Conservation (phyloP, 192 early-diverging fungal genomes). For the Rhizophagus sp. region DNA sequence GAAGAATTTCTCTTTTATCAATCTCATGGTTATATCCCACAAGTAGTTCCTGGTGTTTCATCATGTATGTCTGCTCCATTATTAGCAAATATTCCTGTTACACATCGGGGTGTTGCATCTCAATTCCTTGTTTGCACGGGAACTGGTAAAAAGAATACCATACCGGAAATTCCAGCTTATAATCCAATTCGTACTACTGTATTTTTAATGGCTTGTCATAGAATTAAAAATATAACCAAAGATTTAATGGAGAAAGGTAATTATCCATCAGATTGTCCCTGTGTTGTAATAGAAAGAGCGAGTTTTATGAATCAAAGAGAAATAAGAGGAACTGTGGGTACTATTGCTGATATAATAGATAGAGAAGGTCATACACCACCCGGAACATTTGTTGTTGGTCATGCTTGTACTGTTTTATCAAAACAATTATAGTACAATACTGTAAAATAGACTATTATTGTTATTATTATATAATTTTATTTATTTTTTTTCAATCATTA, state of each 20-base stretch:
- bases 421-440: too few species aligned
- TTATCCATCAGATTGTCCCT: conserved; percentile 72
- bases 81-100: conserved; percentile 80
- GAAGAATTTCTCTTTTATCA: conserved; percentile 85
- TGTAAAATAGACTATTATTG: too few species aligned
- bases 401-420: conserved; percentile 40
- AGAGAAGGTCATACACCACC: conserved; percentile 71
- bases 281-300: conserved; percentile 84
- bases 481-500: too few species aligned
- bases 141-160: conserved; percentile 67
- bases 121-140: conserved; percentile 84
- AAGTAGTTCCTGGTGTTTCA: conserved; percentile 76
- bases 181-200: conserved; percentile 70
- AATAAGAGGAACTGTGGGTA: conserved; percentile 64
- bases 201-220: conserved; percentile 82
- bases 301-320: conserved; percentile 76
- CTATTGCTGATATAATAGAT: conserved; percentile 65
- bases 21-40: conserved; percentile 65
- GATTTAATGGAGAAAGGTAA: conserved; percentile 53
- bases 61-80: conserved; percentile 75
- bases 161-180: conserved; percentile 78
- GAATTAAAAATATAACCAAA: conserved; percentile 59
- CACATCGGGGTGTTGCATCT: conserved; percentile 83
- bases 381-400: conserved; percentile 79
- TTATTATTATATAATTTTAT: too few species aligned